A percentile compares a stretch with the other conserved stretches of the same genome.
phyloP scores from a whole-genome alignment of 148 eudicot genomes.

The Rhododendron molle region DNA sequence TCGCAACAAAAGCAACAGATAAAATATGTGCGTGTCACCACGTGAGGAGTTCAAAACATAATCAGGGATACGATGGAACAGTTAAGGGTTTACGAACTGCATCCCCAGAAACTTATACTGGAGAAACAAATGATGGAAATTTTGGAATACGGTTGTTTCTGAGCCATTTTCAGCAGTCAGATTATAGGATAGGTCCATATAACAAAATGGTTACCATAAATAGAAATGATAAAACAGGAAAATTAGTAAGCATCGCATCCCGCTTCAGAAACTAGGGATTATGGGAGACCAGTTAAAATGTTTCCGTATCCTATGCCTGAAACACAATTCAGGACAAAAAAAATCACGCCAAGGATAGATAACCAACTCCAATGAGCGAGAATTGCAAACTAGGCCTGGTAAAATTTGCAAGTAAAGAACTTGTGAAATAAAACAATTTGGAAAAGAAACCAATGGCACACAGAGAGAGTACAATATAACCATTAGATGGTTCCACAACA shows the following conservation, averaged over 20 bases:
- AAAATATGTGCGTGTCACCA: background rate
- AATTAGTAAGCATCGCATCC: background rate
- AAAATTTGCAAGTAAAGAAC: background rate
- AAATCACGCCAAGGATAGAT: background rate
- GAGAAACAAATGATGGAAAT: background rate
- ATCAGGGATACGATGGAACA: background rate
- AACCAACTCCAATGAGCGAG: background rate
- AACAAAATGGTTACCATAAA: background rate
- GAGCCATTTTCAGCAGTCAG: background rate
- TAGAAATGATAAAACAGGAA: background rate
- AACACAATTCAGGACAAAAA: background rate
- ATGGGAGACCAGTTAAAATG: background rate
- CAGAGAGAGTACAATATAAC: background rate
- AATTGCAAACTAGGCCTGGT: background rate
- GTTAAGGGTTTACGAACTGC: background rate
- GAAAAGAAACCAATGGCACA: conserved; percentile 5
- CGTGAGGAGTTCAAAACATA: background rate
- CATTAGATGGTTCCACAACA: background rate
- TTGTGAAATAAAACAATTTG: background rate
- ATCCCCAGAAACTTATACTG: background rate
- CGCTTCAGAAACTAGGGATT: background rate
- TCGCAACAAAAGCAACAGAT: background rate
- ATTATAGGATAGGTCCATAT: background rate
- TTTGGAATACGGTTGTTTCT: background rate
- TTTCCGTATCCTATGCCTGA: background rate